These are phyloP conservation scores for Cryptosporidium muris DNA, from an alignment of 169 alveolate genomes.

Conservation along the genomic window DNA sequence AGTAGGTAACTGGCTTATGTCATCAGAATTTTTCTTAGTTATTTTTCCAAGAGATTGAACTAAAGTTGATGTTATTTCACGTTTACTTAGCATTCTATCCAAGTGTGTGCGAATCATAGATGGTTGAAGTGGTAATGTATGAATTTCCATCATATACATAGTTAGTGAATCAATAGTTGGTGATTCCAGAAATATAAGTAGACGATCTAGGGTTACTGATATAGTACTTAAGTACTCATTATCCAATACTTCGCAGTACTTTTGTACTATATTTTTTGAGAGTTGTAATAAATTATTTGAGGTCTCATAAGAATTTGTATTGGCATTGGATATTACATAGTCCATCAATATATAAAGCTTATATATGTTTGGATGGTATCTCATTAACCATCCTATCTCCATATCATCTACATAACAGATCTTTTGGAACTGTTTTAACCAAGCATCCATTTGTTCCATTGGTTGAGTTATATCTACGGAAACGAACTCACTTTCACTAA, in stretches of 20 bases:
- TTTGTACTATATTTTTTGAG: background rate
- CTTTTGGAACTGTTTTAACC: background rate
- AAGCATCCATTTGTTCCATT: background rate
- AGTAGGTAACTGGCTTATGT: no score
- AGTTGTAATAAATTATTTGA: background rate
- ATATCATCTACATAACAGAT: background rate
- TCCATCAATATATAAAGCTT: slow-evolving; percentile 4
- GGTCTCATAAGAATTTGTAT: background rate
- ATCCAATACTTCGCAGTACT: slow-evolving; percentile 3
- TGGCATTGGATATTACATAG: slow-evolving; percentile 8
- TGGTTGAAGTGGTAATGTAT: slow-evolving; percentile 14
- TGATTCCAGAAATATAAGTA: slow-evolving; percentile 25
- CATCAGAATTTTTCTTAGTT: slow-evolving; percentile 1
- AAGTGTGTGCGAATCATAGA: slow-evolving; percentile 45
- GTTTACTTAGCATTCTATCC: slow-evolving; percentile 13
- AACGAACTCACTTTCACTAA: no score
- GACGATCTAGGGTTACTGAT: slow-evolving; percentile 1
- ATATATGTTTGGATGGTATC: slow-evolving; percentile 12
- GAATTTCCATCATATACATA: slow-evolving; percentile 53
- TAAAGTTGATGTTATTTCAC: slow-evolving; percentile 20
- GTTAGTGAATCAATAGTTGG: slow-evolving; percentile 13
- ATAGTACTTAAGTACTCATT: background rate
- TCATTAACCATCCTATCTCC: slow-evolving; percentile 29
- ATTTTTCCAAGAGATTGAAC: slow-evolving; percentile 30
- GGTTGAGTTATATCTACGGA: no score